Evolutionary conservation across 352 stramenopile species (phyloP).

Genomic region (Detonula confervacea): DNA sequence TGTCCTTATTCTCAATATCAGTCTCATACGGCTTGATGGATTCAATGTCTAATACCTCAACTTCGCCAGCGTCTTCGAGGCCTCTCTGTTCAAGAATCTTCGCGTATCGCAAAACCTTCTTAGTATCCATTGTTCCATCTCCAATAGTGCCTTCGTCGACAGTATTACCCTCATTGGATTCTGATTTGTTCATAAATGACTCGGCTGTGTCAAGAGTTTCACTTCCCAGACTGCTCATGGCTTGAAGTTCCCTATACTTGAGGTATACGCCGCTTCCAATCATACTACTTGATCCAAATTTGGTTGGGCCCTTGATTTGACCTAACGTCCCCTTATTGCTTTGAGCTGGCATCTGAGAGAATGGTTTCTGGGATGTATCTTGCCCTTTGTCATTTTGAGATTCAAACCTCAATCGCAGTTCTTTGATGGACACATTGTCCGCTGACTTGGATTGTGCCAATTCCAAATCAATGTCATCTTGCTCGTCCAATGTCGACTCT

Average conservation of each 20-base stretch:
- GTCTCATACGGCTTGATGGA: slow-evolving; percentile 29
- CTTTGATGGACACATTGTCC: slow-evolving; percentile 30
- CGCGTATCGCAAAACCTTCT: slow-evolving; percentile 44
- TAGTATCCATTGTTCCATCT: slow-evolving; percentile 42
- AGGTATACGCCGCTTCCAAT: slow-evolving; percentile 28
- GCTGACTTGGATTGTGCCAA: slow-evolving; percentile 24
- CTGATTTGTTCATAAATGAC: slow-evolving; percentile 25
- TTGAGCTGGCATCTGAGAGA: background rate
- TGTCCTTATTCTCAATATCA: slow-evolving; percentile 37
- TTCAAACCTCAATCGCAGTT: slow-evolving; percentile 45
- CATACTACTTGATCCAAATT: background rate
- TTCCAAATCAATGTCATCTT: slow-evolving; percentile 5
- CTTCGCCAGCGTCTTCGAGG: background rate
- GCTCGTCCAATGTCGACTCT: slow-evolving; percentile 20
- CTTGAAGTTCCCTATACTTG: slow-evolving; percentile 30
- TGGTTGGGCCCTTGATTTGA: background rate
- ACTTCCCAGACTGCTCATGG: slow-evolving; percentile 46
- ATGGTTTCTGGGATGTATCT: background rate
- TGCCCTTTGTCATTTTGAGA: background rate
- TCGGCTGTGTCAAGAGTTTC: slow-evolving; percentile 29
- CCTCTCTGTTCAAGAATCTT: slow-evolving; percentile 32
- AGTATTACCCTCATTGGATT: slow-evolving; percentile 13
- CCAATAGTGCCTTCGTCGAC: slow-evolving; percentile 27
- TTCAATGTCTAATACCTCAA: background rate
- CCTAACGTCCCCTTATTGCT: no score